phyloP scores from a whole-genome alignment of 2,329 filamentous ascomycete genomes.

The Aspergillus sp. region DNA sequence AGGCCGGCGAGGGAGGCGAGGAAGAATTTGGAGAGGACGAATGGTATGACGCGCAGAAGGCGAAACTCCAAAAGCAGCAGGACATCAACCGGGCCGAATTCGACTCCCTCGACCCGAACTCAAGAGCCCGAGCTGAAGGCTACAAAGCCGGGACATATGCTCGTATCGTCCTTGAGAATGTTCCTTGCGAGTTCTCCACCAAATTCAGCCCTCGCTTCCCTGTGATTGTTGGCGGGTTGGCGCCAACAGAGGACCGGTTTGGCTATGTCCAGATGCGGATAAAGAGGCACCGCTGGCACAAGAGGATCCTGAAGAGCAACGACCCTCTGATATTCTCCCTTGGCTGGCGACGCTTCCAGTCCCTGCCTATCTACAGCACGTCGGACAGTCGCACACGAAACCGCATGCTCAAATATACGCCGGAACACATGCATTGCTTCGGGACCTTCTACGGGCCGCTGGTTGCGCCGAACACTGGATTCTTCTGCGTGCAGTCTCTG shows the following conservation, averaged over 20 bases:
- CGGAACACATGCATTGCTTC: constrained; percentile 99
- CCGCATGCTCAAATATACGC: constrained; percentile 97
- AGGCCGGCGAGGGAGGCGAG: constrained; percentile 56
- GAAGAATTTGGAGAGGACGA: constrained; percentile 89
- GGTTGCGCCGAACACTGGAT: constrained; percentile 90
- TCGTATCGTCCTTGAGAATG: constrained; percentile 77
- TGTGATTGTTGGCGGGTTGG: constrained; percentile 81
- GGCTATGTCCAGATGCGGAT: constrained; percentile 93
- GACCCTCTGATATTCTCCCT: constrained; percentile 95
- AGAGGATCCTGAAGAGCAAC: constrained; percentile 97
- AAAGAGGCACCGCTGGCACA: constrained; percentile 97
- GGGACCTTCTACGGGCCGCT: constrained; percentile 91
- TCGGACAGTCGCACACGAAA: constrained; percentile 89
- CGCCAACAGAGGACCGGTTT: constrained; percentile 88
- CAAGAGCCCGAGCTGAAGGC: constrained; percentile 77
- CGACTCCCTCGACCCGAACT: constrained; percentile 72
- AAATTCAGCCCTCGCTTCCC: constrained; percentile 76
- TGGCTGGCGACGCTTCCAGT: constrained; percentile 92
- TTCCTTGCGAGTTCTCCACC: constrained; percentile 80
- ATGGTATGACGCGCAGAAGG: constrained; percentile 97
- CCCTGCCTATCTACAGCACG: constrained; percentile 85
- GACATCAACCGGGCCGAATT: constrained; percentile 96
- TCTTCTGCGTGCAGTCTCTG: constrained; percentile 86
- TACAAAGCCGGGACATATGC: constrained; percentile 88
- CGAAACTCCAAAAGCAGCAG: constrained; percentile 85